Base-by-base conservation (phyloP, 1,284 basidiomycete species). In the Ustilago hordei region DNA sequence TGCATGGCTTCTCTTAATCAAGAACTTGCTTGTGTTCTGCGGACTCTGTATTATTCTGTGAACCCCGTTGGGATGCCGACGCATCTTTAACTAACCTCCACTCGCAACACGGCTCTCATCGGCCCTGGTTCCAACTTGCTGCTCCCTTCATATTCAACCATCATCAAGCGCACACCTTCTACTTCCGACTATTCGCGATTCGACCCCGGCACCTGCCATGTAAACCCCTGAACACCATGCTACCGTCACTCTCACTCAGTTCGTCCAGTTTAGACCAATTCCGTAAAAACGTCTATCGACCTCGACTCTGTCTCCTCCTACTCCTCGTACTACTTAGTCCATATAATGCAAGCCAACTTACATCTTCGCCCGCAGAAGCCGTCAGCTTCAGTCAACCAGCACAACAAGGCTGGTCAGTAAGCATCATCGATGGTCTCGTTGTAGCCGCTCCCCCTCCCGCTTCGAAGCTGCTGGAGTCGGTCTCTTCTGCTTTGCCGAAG, bases 251-350 rank as follows among this genome's bases (percentile, higher is more conserved):
- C 28, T 47, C 60, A 2, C 70, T 73, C 19, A 74, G 60, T 61
- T 55, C 60, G 12, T 72, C 73, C 17, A 79, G 74, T 31, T 39
- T 81, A 23, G 79, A 81, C 32, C 63, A 66, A 38, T 81, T 81
- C 38, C 77, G 77, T 19, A 66, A 58, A 19, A 68, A 71, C 52
- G 62, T 81, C 60, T 80, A 78, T 43, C 59, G 79, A 47, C 79
- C 79, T 43, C 57, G 79, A 19, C 71, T 81, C 36, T 66, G 75
- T 43, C 65, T 81, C 8, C 43, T 81, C 9, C 64, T 80, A 19
- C 66, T 81, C 1, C 38, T 81, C 38, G 55, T 81, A 3, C 75
- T 81, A 5, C 61, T 81, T 36, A 69, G 70, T 19, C 68, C 74
- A 11, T 50, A 79, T 55, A 66, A 74, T 31, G 62, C 57, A 8